A percentile compares a stretch with the other conserved stretches of the same genome.
Evolutionary conservation across 2,329 filamentous ascomycete genomes (phyloP).

Genomic region (Verticillium longisporum): DNA sequence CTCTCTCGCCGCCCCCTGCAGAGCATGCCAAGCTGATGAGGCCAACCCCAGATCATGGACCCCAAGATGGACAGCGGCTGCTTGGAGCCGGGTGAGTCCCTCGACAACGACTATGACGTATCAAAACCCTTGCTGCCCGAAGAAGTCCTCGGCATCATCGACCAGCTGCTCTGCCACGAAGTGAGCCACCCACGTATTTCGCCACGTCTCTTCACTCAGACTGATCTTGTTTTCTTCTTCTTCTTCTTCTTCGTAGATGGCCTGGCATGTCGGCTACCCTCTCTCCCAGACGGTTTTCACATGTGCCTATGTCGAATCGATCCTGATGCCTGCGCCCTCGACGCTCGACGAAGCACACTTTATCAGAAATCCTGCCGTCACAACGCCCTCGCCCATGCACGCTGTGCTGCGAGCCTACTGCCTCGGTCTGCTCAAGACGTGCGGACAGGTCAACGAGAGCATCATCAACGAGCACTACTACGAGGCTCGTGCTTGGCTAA

Average conservation of each 20-base stretch:
- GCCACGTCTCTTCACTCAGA: too few species aligned
- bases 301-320: slow-evolving; percentile 79
- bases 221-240: not conserved
- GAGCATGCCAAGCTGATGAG: not conserved
- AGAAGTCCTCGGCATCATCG: slow-evolving; percentile 88
- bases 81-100: slow-evolving; percentile 67
- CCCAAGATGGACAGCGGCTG: slow-evolving; percentile 98
- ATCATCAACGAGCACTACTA: slow-evolving; percentile 84
- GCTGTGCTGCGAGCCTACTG: slow-evolving; percentile 78
- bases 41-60: slow-evolving; percentile 76
- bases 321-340: slow-evolving; percentile 64
- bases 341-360: slow-evolving; percentile 62
- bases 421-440: slow-evolving; percentile 75
- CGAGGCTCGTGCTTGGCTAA: slow-evolving; percentile 50
- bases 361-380: slow-evolving; percentile 22
- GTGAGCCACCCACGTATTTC: slow-evolving; percentile 32
- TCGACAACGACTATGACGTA: slow-evolving; percentile 78
- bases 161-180: slow-evolving; percentile 85
- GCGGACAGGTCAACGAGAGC: slow-evolving; percentile 68
- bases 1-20: not conserved
- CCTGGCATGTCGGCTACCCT: slow-evolving; percentile 94
- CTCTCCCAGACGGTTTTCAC: slow-evolving; percentile 93
- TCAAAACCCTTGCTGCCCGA: slow-evolving; percentile 60
- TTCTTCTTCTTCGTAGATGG: slow-evolving; percentile 54
- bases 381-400: slow-evolving; percentile 37